Percentiles rank a stretch among this genome's conserved stretches.
phyloP scores from a whole-genome alignment of 441 rosid genomes.

The Erodium texanum region DNA sequence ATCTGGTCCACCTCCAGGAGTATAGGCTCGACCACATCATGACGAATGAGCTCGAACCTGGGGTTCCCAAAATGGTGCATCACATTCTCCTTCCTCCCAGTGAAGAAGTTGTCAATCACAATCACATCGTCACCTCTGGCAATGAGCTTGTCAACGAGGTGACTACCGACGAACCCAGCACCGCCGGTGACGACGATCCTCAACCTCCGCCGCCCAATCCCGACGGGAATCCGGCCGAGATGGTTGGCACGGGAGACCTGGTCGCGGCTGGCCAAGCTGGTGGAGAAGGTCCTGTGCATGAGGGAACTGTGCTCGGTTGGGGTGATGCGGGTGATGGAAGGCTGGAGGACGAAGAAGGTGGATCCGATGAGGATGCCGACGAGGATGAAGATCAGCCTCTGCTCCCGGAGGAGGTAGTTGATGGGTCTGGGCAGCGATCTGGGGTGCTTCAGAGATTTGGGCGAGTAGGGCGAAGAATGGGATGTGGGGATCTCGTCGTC shows the following conservation, averaged over 20 bases:
- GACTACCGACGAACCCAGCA: constrained; percentile 95
- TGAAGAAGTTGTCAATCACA: constrained; percentile 86
- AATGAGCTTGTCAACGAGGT: constrained; percentile 80
- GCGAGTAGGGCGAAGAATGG: background rate
- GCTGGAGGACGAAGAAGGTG: background rate
- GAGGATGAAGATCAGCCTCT: background rate
- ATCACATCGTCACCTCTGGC: constrained; percentile 85
- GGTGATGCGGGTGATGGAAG: background rate
- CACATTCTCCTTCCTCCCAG: constrained; percentile 86
- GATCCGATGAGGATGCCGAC: background rate
- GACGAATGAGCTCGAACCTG: constrained; percentile 72
- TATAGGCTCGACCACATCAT: constrained; percentile 67
- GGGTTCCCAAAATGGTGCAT: constrained; percentile 69
- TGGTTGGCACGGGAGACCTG: background rate
- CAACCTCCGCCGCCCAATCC: constrained; percentile 46
- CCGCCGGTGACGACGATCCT: constrained; percentile 92
- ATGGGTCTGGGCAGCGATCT: background rate
- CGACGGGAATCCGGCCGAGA: constrained; percentile 46
- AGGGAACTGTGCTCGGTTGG: background rate
- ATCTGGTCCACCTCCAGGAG: constrained; percentile 48
- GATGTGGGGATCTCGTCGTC: background rate
- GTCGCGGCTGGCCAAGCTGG: background rate
- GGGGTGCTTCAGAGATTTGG: background rate
- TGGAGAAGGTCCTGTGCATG: background rate
- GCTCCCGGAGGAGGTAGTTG: background rate